These are phyloP conservation scores for Yamadazyma laniorum DNA, from an alignment of 805 yeast species.

Conservation along the genomic window DNA sequence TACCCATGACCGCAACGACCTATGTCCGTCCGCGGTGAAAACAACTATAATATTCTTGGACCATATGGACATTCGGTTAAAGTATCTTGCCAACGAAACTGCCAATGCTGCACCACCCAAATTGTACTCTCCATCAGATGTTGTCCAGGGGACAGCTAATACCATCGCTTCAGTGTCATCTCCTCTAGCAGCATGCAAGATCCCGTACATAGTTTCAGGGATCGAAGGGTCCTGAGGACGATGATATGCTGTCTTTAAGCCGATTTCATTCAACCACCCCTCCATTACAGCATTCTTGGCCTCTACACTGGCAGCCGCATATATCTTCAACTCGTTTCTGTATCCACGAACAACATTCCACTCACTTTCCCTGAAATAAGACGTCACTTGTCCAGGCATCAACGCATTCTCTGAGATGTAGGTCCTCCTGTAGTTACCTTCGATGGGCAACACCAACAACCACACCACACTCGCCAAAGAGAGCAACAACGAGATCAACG, in stretches of 20 bases:
- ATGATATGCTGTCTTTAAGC: constrained; percentile 57
- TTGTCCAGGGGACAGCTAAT: constrained; percentile 82
- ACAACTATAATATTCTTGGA: constrained; percentile 89
- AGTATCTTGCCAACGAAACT: constrained; percentile 73
- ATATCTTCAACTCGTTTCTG: constrained; percentile 54
- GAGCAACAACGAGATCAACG: constrained; percentile 31
- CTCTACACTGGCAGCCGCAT: constrained; percentile 24
- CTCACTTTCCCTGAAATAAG: constrained; percentile 89
- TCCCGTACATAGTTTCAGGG: constrained; percentile 59
- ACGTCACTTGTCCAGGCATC: constrained; percentile 93
- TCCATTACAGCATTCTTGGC: constrained; percentile 47
- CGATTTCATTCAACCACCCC: constrained; percentile 65
- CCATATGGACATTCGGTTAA: constrained; percentile 88
- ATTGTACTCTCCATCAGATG: constrained; percentile 62
- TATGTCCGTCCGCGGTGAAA: constrained; percentile 68
- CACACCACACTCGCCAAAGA: constrained; percentile 36
- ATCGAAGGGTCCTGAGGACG: constrained; percentile 4
- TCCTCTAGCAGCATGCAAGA: constrained; percentile 90
- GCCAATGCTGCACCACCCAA: constrained; percentile 78
- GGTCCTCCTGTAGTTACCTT: constrained; percentile 79
- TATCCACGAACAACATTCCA: constrained; percentile 91
- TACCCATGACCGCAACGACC: constrained; percentile 82
- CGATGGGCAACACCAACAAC: constrained; percentile 67
- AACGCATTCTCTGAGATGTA: constrained; percentile 94
- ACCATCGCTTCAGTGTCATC: constrained; percentile 96